Conservation (phyloP, 768 basidiomycete genomes). For the Gloeostereum incarnatum region DNA sequence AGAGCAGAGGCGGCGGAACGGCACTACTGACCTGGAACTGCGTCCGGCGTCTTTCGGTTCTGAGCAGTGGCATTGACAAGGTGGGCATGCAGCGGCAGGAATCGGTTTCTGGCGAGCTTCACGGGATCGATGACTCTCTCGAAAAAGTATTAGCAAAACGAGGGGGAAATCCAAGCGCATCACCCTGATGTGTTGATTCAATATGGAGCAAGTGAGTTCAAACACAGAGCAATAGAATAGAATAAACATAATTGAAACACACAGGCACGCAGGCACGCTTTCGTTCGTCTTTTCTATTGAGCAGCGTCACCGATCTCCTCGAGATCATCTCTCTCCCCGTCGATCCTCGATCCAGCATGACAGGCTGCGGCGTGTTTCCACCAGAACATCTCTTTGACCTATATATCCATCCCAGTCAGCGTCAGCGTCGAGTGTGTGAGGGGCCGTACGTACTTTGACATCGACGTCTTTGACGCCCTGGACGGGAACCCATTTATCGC, state of each 20-base stretch:
- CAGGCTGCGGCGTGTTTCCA: constrained; percentile 82
- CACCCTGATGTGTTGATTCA: no score
- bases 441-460: constrained; percentile 40
- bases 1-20: no score
- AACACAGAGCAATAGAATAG: neutral
- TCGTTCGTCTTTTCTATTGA: neutral
- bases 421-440: neutral
- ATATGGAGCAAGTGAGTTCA: neutral
- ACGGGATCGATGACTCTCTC: no score
- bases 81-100: no score
- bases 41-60: no score
- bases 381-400: constrained; percentile 59
- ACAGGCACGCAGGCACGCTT: neutral
- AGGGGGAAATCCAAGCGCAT: no score
- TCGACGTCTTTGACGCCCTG: constrained; percentile 71
- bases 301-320: constrained; percentile 32
- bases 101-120: no score
- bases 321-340: constrained; percentile 50
- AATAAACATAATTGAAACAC: neutral
- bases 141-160: no score
- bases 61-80: no score
- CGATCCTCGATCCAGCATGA: constrained; percentile 48
- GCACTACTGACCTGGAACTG: no score
- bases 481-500: constrained; percentile 60
- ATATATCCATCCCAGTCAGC: constrained; percentile 1